Percentiles rank a stretch among this genome's conserved stretches.
phyloP scores from a whole-genome alignment of 1,139 yeast genomes.

The Protomyces inouyei region DNA sequence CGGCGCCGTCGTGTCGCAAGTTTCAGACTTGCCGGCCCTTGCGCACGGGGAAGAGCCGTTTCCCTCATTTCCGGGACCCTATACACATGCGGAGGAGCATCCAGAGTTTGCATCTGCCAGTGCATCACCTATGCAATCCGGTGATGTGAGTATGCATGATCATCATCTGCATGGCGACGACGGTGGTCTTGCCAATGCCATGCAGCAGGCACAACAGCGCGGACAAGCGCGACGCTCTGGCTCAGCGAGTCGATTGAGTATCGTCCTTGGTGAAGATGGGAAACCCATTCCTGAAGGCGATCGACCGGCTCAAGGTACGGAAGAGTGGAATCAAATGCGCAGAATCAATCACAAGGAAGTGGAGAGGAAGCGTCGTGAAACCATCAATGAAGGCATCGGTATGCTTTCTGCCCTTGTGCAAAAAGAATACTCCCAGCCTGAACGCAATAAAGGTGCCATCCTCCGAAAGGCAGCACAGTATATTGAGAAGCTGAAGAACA shows the following conservation, averaged over 20 bases:
- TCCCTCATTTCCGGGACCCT: background rate
- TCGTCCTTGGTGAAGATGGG: conserved; percentile 24
- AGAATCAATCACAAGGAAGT: conserved; percentile 95
- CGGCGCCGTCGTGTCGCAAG: background rate
- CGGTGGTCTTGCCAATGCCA: background rate
- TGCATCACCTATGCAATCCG: background rate
- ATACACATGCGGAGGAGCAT: background rate
- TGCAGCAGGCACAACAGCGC: background rate
- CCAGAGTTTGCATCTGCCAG: background rate
- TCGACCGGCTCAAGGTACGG: conserved; percentile 54
- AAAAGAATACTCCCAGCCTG: conserved; percentile 48
- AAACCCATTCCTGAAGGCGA: conserved; percentile 20
- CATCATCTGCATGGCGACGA: background rate
- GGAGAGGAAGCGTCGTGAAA: conserved; percentile 91
- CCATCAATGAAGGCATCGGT: conserved; percentile 82
- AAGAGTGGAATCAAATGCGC: conserved; percentile 82
- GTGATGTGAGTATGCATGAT: background rate
- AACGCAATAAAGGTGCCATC: conserved; percentile 86
- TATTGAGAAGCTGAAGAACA: conserved; percentile 70
- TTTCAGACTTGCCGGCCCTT: background rate
- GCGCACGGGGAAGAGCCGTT: background rate
- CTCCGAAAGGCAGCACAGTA: conserved; percentile 83
- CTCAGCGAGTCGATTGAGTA: conserved; percentile 8
- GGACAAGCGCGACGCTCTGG: background rate
- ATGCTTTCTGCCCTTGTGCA: conserved; percentile 66